phyloP scores from a whole-genome alignment of 345 rosid genomes.

The Eucalyptus curtisii region DNA sequence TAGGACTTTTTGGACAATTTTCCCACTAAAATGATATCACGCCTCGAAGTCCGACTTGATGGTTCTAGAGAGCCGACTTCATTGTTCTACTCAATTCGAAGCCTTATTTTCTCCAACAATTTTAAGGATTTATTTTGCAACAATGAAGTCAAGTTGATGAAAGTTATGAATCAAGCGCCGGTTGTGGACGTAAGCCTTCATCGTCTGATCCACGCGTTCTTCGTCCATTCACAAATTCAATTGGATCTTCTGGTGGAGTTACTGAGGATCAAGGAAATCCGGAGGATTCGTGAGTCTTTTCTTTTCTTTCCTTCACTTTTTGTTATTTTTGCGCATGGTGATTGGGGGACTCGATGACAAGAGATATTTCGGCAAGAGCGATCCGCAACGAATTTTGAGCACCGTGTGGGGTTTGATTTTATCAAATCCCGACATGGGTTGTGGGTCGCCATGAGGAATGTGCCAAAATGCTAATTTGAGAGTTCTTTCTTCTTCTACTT shows the following conservation, averaged over 20 bases:
- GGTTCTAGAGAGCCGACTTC: too few species aligned
- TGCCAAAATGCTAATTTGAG: constrained; percentile 32
- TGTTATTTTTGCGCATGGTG: not conserved
- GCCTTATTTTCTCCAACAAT: too few species aligned
- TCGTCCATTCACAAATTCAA: not conserved
- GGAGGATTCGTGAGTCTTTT: not conserved
- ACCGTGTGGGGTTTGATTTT: not conserved
- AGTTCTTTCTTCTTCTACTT: not conserved
- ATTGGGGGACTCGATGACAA: not conserved
- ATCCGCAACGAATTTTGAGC: constrained; percentile 16
- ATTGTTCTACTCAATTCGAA: too few species aligned
- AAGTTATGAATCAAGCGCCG: too few species aligned
- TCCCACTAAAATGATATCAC: too few species aligned
- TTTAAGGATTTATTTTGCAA: too few species aligned
- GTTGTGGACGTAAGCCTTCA: too few species aligned
- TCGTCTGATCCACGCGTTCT: too few species aligned
- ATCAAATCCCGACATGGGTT: constrained; percentile 6
- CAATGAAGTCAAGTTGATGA: too few species aligned
- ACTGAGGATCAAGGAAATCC: not conserved
- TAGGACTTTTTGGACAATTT: too few species aligned
- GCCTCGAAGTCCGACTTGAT: too few species aligned
- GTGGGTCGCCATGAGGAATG: constrained; percentile 19
- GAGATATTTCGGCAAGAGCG: constrained; percentile 5
- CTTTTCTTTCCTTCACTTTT: not conserved
- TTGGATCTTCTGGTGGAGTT: not conserved